phyloP scores from a whole-genome alignment of 108 stramenopile species.

The Cafeteria roenbergensis region DNA sequence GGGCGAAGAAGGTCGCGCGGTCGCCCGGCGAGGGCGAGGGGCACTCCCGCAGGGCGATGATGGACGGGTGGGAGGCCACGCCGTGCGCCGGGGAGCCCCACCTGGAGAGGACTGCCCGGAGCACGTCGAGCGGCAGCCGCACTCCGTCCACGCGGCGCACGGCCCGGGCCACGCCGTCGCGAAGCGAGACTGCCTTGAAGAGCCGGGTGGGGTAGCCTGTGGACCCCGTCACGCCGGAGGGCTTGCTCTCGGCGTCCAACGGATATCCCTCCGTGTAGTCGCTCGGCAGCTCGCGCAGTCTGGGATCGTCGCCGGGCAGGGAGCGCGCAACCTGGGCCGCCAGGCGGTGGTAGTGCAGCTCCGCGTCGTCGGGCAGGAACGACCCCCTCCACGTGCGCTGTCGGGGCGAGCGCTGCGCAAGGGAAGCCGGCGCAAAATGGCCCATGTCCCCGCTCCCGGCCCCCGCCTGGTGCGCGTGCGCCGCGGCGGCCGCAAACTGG shows the following conservation, averaged over 20 bases:
- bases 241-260: conserved; percentile 9
- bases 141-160: conserved; percentile 17
- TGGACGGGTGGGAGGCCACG: too few relatives aligned
- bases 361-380: too few relatives aligned
- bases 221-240: conserved; percentile 8
- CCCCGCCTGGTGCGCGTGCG: too few relatives aligned
- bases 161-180: conserved; percentile 11
- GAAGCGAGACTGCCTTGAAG: conserved; percentile 8
- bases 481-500: too few relatives aligned
- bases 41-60: too few relatives aligned
- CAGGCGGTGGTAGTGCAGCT: not conserved
- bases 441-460: too few relatives aligned
- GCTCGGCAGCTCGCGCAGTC: conserved; percentile 2
- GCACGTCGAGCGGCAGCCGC: not conserved
- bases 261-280: conserved; percentile 4
- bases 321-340: not conserved
- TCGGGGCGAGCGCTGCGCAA: too few relatives aligned
- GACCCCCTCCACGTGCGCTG: too few relatives aligned
- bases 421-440: too few relatives aligned
- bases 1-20: conserved; percentile 17
- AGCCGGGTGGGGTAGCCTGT: conserved; percentile 14
- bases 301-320: conserved; percentile 3
- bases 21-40: too few relatives aligned
- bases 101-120: not conserved
- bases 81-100: not conserved